Evolutionary conservation across 2,329 filamentous ascomycete genomes (phyloP).

Genomic region (Ramularia endophylla): DNA sequence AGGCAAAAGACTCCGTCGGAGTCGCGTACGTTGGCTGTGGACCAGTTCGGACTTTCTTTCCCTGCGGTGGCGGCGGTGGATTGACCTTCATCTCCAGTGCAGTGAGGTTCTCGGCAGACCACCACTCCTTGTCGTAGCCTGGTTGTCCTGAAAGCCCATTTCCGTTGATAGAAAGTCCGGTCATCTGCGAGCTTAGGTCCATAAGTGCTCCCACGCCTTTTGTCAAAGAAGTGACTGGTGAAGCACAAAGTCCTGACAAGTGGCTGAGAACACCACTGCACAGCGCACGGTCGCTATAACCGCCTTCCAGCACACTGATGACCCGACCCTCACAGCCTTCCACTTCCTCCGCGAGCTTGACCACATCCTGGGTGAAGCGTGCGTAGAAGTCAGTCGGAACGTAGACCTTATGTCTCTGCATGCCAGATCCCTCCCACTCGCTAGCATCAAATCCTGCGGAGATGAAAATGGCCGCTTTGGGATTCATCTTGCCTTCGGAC

Average conservation of each 20-base stretch:
- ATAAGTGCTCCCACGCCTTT: slow-evolving; percentile 11
- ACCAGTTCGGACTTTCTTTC: slow-evolving; percentile 51
- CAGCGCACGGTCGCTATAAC: slow-evolving; percentile 88
- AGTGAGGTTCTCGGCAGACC: slow-evolving; percentile 53
- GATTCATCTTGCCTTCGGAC: slow-evolving; percentile 50
- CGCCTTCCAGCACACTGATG: slow-evolving; percentile 90
- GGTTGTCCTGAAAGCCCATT: neutral
- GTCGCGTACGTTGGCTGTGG: slow-evolving; percentile 71
- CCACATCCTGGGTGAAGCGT: slow-evolving; percentile 77
- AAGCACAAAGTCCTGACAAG: slow-evolving; percentile 65
- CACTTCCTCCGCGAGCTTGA: slow-evolving; percentile 73
- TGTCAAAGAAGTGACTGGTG: slow-evolving; percentile 7
- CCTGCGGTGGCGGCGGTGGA: slow-evolving; percentile 45
- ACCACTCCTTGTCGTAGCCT: slow-evolving; percentile 40
- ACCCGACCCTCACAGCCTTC: slow-evolving; percentile 74
- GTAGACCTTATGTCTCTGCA: slow-evolving; percentile 94
- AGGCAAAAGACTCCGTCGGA: slow-evolving; percentile 79
- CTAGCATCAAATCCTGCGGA: slow-evolving; percentile 97
- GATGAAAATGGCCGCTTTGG: slow-evolving; percentile 85
- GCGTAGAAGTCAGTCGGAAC: slow-evolving; percentile 97
- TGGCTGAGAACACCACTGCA: slow-evolving; percentile 87
- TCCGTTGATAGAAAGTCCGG: slow-evolving; percentile 19
- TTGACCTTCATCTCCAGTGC: slow-evolving; percentile 59
- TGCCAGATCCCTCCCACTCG: slow-evolving; percentile 84
- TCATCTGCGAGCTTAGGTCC: slow-evolving; percentile 23